phyloP scores from a whole-genome alignment of 768 basidiomycete genomes.

The Psilocybe tampanensis region DNA sequence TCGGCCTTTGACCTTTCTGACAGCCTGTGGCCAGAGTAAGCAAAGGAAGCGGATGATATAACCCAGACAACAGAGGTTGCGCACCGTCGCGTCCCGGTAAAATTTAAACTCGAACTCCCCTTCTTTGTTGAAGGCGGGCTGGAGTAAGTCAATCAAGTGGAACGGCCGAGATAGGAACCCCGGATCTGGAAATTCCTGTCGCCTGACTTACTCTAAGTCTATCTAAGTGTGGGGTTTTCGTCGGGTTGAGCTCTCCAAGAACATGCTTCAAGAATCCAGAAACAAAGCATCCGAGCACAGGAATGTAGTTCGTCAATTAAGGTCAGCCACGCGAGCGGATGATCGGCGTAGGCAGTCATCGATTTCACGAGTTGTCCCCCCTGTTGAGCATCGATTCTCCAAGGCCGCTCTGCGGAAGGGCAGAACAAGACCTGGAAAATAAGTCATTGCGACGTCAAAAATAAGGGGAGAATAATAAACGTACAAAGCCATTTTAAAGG shows the following conservation, averaged over 20 bases:
- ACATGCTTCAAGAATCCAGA: constrained; percentile 2
- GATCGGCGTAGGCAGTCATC: no score
- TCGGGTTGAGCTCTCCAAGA: not conserved
- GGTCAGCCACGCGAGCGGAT: not conserved
- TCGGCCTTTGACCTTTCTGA: not conserved
- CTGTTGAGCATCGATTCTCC: no score
- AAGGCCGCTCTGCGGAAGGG: no score
- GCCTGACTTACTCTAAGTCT: not conserved
- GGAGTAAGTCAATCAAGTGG: not conserved
- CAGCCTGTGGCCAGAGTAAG: not conserved
- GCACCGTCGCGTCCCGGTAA: not conserved
- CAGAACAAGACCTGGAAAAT: no score
- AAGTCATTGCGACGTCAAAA: no score
- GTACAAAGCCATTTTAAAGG: no score
- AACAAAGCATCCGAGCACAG: not conserved
- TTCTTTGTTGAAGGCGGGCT: not conserved
- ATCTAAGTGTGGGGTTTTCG: not conserved
- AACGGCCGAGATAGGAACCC: not conserved
- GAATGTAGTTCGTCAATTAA: not conserved
- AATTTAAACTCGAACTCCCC: not conserved
- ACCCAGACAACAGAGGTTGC: not conserved
- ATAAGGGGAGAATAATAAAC: no score
- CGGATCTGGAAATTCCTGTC: not conserved
- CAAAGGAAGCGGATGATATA: not conserved
- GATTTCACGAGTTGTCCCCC: no score